Base-by-base conservation (phyloP, 2,329 filamentous ascomycete genomes). In the Colletotrichum sp. region DNA sequence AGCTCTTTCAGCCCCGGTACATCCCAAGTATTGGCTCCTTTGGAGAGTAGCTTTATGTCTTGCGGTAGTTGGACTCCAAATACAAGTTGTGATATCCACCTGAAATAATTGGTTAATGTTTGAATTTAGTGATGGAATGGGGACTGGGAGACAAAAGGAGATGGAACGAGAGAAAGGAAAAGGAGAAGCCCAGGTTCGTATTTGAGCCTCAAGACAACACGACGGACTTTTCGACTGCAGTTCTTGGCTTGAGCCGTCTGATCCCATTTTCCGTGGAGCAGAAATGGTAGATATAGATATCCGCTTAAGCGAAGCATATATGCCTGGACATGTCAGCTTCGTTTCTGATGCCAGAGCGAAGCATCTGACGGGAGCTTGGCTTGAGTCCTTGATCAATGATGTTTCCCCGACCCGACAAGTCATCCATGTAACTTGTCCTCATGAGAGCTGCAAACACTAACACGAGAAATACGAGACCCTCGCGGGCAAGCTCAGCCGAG, bases 261-360 rank as follows among this genome's bases (percentile, higher is more conserved):
- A 48, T 4, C 43, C 7, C n/a, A 10, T 9, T 48, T 48, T 2
- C 18, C 43, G 6, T 48, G n/a, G 18, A 48, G 9, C 0, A 13
- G 43, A 48, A 48, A 48, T 48, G n/a, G 10, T 1, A 48, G n/a
- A 48, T 4, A 7, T 21, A 6, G 43, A 0, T 7, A 6, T 48
- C n/a, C 10, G 10, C 3, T 9, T 21, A 21, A 21, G 0, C 6
- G 1, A 48, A 10, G 6, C 10, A 21, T 13, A 48, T 13, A 4
- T 48, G n/a, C 6, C 18, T 21, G 43, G 43, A 21, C 10, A 21
- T 21, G n/a, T 13, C n/a, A 52, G 43, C 43, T 13, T 52, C 10
- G 43, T 13, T 21, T 21, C 10, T 52, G 6, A 7, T 52, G 43
- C n/a, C 43, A 52, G n/a, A 52, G n/a, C n/a, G 10, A 52, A 13